These are phyloP conservation scores for Colletotrichum salicis DNA, from an alignment of 2,329 filamentous ascomycete genomes.

Conservation along the genomic window DNA sequence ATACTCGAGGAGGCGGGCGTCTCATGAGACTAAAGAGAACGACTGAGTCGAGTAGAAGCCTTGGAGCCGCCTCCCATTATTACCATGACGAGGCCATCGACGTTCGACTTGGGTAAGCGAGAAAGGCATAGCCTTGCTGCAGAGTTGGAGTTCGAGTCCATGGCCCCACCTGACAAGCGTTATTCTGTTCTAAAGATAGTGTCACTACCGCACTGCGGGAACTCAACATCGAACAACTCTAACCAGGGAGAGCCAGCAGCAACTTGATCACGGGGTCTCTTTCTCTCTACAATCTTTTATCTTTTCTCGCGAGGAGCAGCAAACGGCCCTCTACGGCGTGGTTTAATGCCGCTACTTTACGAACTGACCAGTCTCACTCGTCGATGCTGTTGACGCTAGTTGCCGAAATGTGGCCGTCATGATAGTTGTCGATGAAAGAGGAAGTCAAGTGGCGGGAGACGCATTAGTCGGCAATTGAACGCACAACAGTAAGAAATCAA, in stretches of 20 bases:
- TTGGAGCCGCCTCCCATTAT: too few species aligned
- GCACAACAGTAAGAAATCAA: not conserved
- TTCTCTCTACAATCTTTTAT: not conserved
- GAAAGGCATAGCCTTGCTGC: not conserved
- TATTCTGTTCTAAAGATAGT: constrained; percentile 27
- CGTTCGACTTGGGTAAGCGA: not conserved
- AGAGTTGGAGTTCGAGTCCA: constrained; percentile 3
- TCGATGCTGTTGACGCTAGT: not conserved
- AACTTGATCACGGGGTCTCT: constrained; percentile 7
- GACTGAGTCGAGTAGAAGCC: not conserved
- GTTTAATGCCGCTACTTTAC: constrained; percentile 9
- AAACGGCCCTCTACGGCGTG: not conserved
- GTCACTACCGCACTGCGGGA: not conserved
- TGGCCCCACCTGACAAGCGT: constrained; percentile 5
- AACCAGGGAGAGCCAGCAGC: constrained; percentile 5
- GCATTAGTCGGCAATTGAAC: constrained; percentile 10
- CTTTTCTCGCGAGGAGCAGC: constrained; percentile 7
- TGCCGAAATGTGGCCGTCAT: not conserved
- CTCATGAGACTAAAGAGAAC: not conserved
- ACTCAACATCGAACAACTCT: constrained; percentile 6
- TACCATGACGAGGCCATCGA: not conserved
- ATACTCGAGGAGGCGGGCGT: not conserved
- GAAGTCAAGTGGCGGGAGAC: constrained; percentile 2
- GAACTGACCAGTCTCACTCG: not conserved
- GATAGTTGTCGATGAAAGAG: not conserved